Base-by-base conservation (phyloP, 2,329 filamentous ascomycete species). In the Epichloe amarillans region DNA sequence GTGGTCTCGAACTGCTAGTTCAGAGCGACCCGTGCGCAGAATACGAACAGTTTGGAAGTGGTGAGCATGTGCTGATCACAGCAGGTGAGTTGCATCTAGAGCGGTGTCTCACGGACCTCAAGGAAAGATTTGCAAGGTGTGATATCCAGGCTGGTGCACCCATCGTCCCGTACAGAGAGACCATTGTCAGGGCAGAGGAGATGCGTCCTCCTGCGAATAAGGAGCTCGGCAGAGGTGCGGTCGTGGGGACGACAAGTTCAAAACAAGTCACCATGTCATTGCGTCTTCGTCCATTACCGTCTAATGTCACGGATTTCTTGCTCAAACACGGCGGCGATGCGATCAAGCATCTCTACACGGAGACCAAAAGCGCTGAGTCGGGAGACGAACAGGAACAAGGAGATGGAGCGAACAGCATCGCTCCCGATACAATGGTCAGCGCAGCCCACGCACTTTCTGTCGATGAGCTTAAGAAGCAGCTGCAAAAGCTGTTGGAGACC, bases 1-100 rank as follows among this genome's bases (percentile, higher is more conserved):
- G 80, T 5, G 93, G 93, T 0, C 72, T 98, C 49, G 83, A 83
- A 55, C 72, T 98, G 17, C 79, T 98, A 1, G 90, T 95, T 35
- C 89, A 96, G 62, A 94, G 89, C 60, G 93, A 98, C 61, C 91
- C 93, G 0, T 97, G 93, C 61, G 93, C 91, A 14, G 84, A 95
- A 64, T 98, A 98, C 60, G 90, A 97, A 64, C 88, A 95, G 47
- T 84, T 97, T 49, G 79, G 84, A 51, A 96, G 84, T 58, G 93
- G 93, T 51, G 93, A 98, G 68, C 93, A 98, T 66, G 93, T 98
- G 41, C 80, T 98, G 21, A 69, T 95, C 38, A 97, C 93, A 0
- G 93, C 93, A 5, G 93, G 93, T 50, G 93, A 98, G 66, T 65
- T 98, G 57, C 93, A 98, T 69, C 74, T 98, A 3, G 93, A 98